phyloP scores from a whole-genome alignment of 441 rosid genomes.

The Biscutella laevigata region DNA sequence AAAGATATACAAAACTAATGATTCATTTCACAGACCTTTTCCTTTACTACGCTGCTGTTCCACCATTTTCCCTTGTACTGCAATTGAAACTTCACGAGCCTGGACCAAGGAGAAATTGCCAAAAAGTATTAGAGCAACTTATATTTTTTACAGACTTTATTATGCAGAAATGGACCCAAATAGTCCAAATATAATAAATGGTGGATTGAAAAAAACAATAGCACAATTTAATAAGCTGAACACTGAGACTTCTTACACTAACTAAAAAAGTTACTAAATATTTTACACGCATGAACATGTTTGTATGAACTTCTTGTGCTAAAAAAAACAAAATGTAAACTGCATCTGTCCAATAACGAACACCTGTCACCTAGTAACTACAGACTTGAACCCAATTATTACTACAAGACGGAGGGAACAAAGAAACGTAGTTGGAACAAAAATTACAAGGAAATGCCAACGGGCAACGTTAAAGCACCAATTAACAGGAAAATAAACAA shows the following conservation, averaged over 20 bases:
- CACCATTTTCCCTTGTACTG: conserved; percentile 80
- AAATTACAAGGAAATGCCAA: conserved; percentile 1
- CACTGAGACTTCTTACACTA: conserved; percentile 1
- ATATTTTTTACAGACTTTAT: neutral
- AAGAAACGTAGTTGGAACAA: conserved; percentile 1
- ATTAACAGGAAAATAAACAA: conserved; percentile 2
- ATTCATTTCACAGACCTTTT: conserved; percentile 51
- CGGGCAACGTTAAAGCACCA: neutral
- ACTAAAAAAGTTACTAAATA: neutral
- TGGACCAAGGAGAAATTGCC: conserved; percentile 27
- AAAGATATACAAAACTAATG: neutral
- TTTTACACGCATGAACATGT: neutral
- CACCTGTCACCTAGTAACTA: conserved; percentile 5
- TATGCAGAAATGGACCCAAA: conserved; percentile 1
- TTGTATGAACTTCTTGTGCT: neutral
- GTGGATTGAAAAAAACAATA: neutral
- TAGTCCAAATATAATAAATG: neutral
- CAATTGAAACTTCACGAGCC: conserved; percentile 96
- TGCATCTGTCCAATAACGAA: conserved; percentile 4
- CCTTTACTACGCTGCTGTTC: conserved; percentile 93
- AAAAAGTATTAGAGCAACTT: conserved; percentile 6
- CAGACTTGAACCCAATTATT: neutral
- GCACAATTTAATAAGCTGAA: conserved; percentile 4
- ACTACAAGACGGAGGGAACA: neutral
- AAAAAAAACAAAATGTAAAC: conserved; percentile 10